Percentiles rank a stretch among this genome's conserved stretches.
These are phyloP conservation scores for Penicillium thymicola DNA, from an alignment of 2,329 filamentous ascomycete genomes.

Conservation along the genomic window DNA sequence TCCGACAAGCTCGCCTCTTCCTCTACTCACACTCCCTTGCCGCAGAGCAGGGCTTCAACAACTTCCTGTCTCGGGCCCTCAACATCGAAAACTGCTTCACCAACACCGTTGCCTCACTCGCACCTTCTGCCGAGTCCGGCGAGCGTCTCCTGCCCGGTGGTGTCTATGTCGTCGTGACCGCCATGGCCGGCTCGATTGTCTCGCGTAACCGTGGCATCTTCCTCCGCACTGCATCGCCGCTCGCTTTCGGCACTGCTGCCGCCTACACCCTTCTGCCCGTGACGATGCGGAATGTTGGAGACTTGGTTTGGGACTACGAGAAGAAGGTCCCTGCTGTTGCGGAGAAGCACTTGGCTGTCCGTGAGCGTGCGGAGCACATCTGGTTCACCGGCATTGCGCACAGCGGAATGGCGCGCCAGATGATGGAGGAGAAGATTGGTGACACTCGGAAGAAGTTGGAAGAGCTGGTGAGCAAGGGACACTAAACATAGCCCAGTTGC, in stretches of 20 bases:
- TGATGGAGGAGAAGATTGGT: conserved; percentile 77
- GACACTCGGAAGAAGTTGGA: conserved; percentile 74
- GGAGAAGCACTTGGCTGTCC: conserved; percentile 71
- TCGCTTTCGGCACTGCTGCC: conserved; percentile 75
- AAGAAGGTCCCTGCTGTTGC: conserved; percentile 79
- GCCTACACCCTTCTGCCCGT: conserved; percentile 82
- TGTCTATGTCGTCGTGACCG: conserved; percentile 88
- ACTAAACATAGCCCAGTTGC: conserved; percentile 48
- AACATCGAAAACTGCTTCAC: conserved; percentile 87
- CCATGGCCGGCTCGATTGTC: conserved; percentile 92
- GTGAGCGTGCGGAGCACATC: conserved; percentile 66
- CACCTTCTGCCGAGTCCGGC: conserved; percentile 77
- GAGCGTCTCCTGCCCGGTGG: conserved; percentile 86
- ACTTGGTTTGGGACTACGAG: conserved; percentile 90
- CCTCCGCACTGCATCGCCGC: conserved; percentile 70
- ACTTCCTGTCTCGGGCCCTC: conserved; percentile 74
- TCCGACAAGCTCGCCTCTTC: conserved; percentile 75
- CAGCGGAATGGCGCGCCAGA: conserved; percentile 64
- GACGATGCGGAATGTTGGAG: conserved; percentile 83
- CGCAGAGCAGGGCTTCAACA: conserved; percentile 80
- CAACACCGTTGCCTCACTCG: conserved; percentile 80
- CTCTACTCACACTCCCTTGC: conserved; percentile 71
- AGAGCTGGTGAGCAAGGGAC: conserved; percentile 87
- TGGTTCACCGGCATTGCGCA: conserved; percentile 73
- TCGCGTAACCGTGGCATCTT: conserved; percentile 83